phyloP scores from a whole-genome alignment of 768 basidiomycete genomes.

The Lactarius akahatsu region DNA sequence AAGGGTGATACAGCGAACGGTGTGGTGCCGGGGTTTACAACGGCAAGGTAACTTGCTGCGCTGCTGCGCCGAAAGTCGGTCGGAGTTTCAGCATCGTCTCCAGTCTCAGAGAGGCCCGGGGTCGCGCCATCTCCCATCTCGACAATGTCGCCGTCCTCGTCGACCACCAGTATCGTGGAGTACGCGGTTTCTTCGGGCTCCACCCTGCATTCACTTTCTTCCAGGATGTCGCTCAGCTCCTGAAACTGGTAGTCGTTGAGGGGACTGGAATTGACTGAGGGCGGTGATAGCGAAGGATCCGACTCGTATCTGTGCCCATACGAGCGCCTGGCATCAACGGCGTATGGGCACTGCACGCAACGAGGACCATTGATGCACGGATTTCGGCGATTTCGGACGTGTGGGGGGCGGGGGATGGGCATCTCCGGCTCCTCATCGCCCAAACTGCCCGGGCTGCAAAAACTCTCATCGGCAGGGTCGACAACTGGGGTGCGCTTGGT shows the following conservation, averaged over 20 bases:
- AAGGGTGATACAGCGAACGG: neutral
- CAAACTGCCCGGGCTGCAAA: neutral
- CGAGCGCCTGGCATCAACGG: neutral
- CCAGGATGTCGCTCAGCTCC: conserved; percentile 9
- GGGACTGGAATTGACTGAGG: neutral
- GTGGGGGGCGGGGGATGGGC: neutral
- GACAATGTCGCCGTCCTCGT: neutral
- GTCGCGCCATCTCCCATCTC: neutral
- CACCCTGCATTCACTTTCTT: conserved; percentile 1
- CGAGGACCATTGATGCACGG: neutral
- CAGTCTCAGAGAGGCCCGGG: too few species aligned
- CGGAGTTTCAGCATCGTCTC: neutral
- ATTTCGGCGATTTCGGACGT: neutral
- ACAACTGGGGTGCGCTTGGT: neutral
- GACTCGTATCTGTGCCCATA: neutral
- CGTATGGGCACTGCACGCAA: neutral
- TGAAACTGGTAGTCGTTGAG: neutral
- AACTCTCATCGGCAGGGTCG: neutral
- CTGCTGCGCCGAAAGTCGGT: neutral
- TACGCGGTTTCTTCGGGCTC: neutral
- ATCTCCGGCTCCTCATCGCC: conserved; percentile 1
- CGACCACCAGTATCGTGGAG: neutral
- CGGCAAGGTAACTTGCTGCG: neutral
- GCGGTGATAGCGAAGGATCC: neutral
- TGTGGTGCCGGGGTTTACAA: neutral